These are phyloP conservation scores for Vigna unguiculata DNA, from an alignment of 306 rosid species.

Conservation along the genomic window DNA sequence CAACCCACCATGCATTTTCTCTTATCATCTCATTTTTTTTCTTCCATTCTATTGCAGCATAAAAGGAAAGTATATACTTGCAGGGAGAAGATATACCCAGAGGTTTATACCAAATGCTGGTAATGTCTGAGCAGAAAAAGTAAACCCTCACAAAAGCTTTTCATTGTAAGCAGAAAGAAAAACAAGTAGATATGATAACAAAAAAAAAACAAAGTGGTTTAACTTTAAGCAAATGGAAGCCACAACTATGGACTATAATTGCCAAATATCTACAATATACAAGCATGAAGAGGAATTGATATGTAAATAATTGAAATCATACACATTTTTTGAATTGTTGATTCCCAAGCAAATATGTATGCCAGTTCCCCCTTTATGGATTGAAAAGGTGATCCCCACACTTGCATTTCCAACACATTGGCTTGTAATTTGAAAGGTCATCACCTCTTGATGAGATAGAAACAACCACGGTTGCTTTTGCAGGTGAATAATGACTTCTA, in stretches of 20 bases:
- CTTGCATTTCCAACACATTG: slow-evolving; percentile 90
- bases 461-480: neutral
- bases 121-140: neutral
- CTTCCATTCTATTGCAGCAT: neutral
- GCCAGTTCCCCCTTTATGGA: slow-evolving; percentile 49
- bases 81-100: neutral
- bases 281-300: neutral
- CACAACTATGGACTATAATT: slow-evolving; percentile 30
- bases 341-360: slow-evolving; percentile 23
- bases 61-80: slow-evolving; percentile 5
- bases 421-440: slow-evolving; percentile 77
- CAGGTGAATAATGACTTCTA: slow-evolving; percentile 37
- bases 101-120: neutral
- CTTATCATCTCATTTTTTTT: slow-evolving; percentile 18
- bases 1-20: slow-evolving; percentile 1
- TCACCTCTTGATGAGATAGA: slow-evolving; percentile 63
- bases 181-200: neutral
- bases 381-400: slow-evolving; percentile 74
- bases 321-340: slow-evolving; percentile 8
- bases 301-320: slow-evolving; percentile 19
- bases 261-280: slow-evolving; percentile 42
- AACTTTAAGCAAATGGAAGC: slow-evolving; percentile 34
- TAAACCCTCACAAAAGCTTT: neutral
- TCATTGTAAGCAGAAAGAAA: neutral
- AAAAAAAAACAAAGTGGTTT: neutral